phyloP scores from a whole-genome alignment of 2,329 filamentous ascomycete species.

The Trichoderma arundinaceum region DNA sequence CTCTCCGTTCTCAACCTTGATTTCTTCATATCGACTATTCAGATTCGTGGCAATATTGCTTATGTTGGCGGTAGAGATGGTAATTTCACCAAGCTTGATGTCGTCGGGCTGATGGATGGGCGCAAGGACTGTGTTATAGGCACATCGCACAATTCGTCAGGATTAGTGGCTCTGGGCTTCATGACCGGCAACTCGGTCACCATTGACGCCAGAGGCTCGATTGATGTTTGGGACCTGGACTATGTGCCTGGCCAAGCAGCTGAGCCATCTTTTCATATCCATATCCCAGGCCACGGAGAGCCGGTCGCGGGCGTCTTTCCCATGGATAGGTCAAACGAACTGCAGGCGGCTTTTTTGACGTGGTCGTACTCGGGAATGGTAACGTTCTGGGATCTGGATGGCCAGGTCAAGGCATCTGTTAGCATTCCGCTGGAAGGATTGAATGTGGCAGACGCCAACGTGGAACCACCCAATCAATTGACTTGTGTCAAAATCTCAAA shows the following conservation, averaged over 20 bases:
- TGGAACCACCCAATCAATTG: slow-evolving; percentile 63
- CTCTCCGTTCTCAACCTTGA: slow-evolving; percentile 68
- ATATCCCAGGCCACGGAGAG: slow-evolving; percentile 67
- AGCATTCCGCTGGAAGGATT: slow-evolving; percentile 75
- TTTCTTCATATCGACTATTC: slow-evolving; percentile 71
- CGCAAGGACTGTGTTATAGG: slow-evolving; percentile 48
- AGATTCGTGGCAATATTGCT: slow-evolving; percentile 62
- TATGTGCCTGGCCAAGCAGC: slow-evolving; percentile 50
- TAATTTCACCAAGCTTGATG: slow-evolving; percentile 59
- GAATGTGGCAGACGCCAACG: slow-evolving; percentile 63
- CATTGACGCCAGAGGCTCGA: slow-evolving; percentile 75
- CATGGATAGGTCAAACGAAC: slow-evolving; percentile 63
- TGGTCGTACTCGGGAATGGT: slow-evolving; percentile 85
- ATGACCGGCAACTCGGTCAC: slow-evolving; percentile 71
- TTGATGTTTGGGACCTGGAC: slow-evolving; percentile 67
- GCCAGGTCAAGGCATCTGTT: slow-evolving; percentile 68
- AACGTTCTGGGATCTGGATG: slow-evolving; percentile 80
- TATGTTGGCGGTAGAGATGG: slow-evolving; percentile 74
- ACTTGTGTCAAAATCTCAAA: slow-evolving; percentile 64
- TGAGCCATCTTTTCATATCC: slow-evolving; percentile 53
- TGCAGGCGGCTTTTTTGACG: slow-evolving; percentile 78
- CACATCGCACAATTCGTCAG: slow-evolving; percentile 47
- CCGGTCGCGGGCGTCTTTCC: slow-evolving; percentile 75
- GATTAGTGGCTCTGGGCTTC: slow-evolving; percentile 72
- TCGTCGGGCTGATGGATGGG: slow-evolving; percentile 55